Conservation (phyloP, 2,329 filamentous ascomycete genomes). For the Verticillium klebahnii region DNA sequence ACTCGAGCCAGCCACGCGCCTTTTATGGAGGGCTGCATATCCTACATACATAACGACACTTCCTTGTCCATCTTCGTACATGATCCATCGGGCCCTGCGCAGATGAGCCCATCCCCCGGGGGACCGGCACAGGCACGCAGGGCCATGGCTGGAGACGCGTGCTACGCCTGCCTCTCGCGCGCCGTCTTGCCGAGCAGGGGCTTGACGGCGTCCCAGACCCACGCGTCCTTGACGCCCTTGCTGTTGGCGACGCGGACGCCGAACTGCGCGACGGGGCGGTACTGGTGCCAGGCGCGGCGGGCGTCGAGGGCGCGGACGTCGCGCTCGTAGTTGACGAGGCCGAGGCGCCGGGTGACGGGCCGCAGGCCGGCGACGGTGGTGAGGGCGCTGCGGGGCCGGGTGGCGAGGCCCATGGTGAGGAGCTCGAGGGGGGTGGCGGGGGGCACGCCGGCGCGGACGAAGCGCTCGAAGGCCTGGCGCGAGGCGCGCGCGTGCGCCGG, state of each 20-base stretch:
- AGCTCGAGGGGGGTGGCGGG: constrained; percentile 41
- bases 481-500: constrained; percentile 62
- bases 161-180: background rate
- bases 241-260: constrained; percentile 29
- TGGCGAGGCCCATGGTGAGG: constrained; percentile 51
- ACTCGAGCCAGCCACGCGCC: too few relatives aligned
- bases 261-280: constrained; percentile 32
- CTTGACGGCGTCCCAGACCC: constrained; percentile 36
- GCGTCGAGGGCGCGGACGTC: constrained; percentile 28
- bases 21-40: too few relatives aligned
- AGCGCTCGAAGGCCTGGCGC: constrained; percentile 48
- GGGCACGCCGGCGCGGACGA: constrained; percentile 38
- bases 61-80: too few relatives aligned
- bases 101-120: too few relatives aligned
- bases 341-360: constrained; percentile 25
- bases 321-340: constrained; percentile 36
- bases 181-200: constrained; percentile 23
- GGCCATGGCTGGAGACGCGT: background rate
- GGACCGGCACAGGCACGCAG: too few relatives aligned
- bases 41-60: too few relatives aligned
- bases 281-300: constrained; percentile 32
- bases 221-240: constrained; percentile 27
- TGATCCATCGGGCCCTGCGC: too few relatives aligned
- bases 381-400: constrained; percentile 46
- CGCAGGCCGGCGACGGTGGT: constrained; percentile 32